Base-by-base conservation (phyloP, 305 asterid species). In the Fraxinus paxiana region DNA sequence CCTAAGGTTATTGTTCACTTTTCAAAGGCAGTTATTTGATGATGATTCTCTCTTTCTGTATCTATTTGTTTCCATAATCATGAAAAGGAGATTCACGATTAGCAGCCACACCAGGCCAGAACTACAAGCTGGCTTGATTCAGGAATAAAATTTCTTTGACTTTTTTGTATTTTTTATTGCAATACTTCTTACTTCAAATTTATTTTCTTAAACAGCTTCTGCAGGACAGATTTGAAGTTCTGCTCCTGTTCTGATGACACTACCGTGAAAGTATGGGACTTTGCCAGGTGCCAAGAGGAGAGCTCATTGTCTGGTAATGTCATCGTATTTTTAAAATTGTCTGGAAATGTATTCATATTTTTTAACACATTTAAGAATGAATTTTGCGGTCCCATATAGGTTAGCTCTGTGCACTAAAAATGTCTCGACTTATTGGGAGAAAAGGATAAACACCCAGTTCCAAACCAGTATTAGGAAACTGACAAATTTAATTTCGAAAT, bases 241-340 rank as follows among this genome's bases (percentile, higher is more conserved):
- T 94, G 99, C 86, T 96, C 99, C 86, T 96, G 99, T 83, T 96
- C 99, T 83, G 99, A 96, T 81, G 99, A 94, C 86, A 94, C 97
- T 78, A 93, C 98, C 33, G 97, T 96, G 78, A 96, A 96, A 89
- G 98, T 96, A 77, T 96, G 99, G 99, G 99, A 96, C 89, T 96
- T 96, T 18, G 99, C 99, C 18, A 89, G 98, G 89, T 94, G 97
- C 88, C 99, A 92, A 87, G 99, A 96, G 88, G 99, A 96, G 84
- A 91, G 95, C 77, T 94, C 97, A 75, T 87, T 96, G 88, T 84
- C 97, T 86, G 99, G 99, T 95, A 92, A 95, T 92, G 98, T 93
- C 82, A 88, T 88, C 88, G 63, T 83, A 76, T 84, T 81, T 56
- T 83, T 81, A 63, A 48, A 73, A 72, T 87, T 96, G 88, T 84